These are phyloP conservation scores for Rhynchospora tenuis DNA, from an alignment of 176 grass and related monocot species.

Conservation along the genomic window DNA sequence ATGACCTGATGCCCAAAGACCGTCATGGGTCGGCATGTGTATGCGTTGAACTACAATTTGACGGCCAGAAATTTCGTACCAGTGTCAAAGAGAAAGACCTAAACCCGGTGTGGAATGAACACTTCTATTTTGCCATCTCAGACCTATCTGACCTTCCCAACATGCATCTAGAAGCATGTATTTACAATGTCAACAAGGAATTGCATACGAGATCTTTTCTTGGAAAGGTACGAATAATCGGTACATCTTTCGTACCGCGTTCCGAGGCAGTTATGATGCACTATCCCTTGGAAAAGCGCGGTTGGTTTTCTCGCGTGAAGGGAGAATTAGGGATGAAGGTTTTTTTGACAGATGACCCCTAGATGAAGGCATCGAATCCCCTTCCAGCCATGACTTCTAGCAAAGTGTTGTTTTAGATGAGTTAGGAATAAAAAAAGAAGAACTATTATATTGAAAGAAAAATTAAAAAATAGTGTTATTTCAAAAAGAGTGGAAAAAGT, in stretches of 20 bases:
- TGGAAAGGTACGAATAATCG: conserved; percentile 85
- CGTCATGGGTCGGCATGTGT: conserved; percentile 78
- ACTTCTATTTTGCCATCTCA: conserved; percentile 79
- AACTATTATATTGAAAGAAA: too few relatives aligned
- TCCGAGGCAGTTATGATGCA: conserved; percentile 75
- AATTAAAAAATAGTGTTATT: too few relatives aligned
- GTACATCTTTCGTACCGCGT: conserved; percentile 82
- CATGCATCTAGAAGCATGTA: conserved; percentile 79
- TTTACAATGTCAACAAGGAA: conserved; percentile 67
- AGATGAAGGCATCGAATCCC: conserved; percentile 73
- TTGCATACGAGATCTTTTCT: conserved; percentile 54
- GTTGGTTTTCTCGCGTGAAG: conserved; percentile 82
- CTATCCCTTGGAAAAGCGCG: conserved; percentile 88
- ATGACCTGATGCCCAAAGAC: conserved; percentile 95
- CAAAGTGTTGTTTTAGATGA: too few relatives aligned
- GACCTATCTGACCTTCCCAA: conserved; percentile 64
- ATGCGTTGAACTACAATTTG: conserved; percentile 79
- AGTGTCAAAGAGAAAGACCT: conserved; percentile 78
- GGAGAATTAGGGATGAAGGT: conserved; percentile 85
- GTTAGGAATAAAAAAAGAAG: too few relatives aligned
- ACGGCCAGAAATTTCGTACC: conserved; percentile 82
- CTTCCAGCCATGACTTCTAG: conserved; percentile 62
- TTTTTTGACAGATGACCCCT: conserved; percentile 79
- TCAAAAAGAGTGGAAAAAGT: too few relatives aligned
- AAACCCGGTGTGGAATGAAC: conserved; percentile 81